phyloP scores from a whole-genome alignment of 306 rosid genomes.

The Dryas drummondii region DNA sequence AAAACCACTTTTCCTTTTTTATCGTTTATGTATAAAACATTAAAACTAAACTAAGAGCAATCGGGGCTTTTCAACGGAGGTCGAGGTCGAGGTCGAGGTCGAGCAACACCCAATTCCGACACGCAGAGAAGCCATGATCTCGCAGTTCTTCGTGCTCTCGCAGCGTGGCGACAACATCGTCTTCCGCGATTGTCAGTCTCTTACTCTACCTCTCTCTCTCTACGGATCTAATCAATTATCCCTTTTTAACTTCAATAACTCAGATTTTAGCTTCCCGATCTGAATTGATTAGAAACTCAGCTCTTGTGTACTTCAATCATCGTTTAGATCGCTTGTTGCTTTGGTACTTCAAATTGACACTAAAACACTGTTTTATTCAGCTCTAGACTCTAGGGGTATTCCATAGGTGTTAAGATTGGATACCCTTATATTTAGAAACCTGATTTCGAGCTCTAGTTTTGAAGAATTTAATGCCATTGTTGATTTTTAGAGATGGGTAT shows the following conservation, averaged over 20 bases:
- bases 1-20: too few relatives aligned
- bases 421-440: neutral
- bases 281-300: neutral
- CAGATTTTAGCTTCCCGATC: constrained; percentile 15
- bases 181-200: constrained; percentile 50
- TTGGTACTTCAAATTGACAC: neutral
- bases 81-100: neutral
- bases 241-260: neutral
- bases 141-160: constrained; percentile 50
- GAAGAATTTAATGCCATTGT: neutral
- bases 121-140: constrained; percentile 33
- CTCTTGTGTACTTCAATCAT: neutral
- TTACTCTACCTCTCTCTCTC: neutral
- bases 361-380: neutral
- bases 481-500: neutral
- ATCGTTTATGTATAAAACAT: too few relatives aligned
- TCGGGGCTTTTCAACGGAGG: neutral
- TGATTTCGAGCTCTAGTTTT: neutral
- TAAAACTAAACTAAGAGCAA: neutral
- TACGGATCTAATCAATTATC: neutral
- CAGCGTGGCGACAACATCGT: constrained; percentile 58
- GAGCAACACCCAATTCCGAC: constrained; percentile 4
- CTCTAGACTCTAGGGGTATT: neutral
- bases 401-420: neutral
- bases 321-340: neutral